Conservation (phyloP, 352 stramenopile species). For the Phytophthora hibernalis region DNA sequence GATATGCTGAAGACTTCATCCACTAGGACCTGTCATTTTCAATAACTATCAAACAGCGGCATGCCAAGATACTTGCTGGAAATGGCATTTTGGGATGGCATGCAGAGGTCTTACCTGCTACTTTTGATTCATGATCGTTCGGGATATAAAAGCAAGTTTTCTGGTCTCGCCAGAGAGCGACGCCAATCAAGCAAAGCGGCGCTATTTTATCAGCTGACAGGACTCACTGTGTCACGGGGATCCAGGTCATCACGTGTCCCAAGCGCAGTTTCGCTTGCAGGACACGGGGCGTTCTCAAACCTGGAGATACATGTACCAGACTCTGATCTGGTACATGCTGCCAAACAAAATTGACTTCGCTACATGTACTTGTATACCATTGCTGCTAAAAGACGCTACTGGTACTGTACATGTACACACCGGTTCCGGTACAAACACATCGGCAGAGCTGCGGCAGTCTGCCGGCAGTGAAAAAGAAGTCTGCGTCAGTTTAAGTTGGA, state of each 20-base stretch:
- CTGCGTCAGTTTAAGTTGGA: too few relatives aligned
- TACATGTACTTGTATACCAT: too few relatives aligned
- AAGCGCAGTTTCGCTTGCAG: constrained; percentile 21
- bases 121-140: background rate
- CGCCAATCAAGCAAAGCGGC: constrained; percentile 1
- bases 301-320: too few relatives aligned
- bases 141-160: background rate
- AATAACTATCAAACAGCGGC: background rate
- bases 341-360: too few relatives aligned
- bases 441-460: too few relatives aligned
- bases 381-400: too few relatives aligned
- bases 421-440: too few relatives aligned
- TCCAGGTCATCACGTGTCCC: constrained; percentile 23
- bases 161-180: constrained; percentile 4
- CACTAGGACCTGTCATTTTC: background rate
- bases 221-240: constrained; percentile 6
- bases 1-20: background rate
- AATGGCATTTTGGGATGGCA: too few relatives aligned
- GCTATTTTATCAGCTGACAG: background rate
- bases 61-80: background rate
- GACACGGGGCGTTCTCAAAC: constrained; percentile 2
- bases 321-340: too few relatives aligned
- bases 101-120: constrained; percentile 6
- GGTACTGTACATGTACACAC: too few relatives aligned
- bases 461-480: too few relatives aligned